Evolutionary conservation across 2,329 filamentous ascomycete genomes (phyloP), one percentile per base, ranked within the genome.

Genomic region (Aureobasidium sp.): DNA sequence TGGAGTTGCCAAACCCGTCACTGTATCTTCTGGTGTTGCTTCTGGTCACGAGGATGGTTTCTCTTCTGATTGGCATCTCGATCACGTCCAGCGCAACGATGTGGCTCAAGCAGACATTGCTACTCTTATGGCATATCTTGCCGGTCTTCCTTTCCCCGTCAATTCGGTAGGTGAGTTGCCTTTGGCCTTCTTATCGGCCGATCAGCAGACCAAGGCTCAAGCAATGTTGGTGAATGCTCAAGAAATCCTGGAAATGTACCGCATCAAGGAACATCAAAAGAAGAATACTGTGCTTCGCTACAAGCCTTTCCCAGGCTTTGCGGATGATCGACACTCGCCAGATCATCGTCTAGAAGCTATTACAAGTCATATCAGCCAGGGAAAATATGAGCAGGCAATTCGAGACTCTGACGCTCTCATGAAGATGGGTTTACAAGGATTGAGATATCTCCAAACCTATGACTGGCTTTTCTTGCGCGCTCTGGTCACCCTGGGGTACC

Each of bases 121-220:
- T 6, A 89, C 94, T 9, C 82, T 99, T 63, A 99, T 99, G 94
- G 87, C 95, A 0, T 95, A 97, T 70, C 81, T 99, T 17, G 85
- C 86, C 53, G 94, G 94, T 3, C 77, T 93, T 13, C 88, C 93
- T 67, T 99, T 93, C 70, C 95, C 94, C 0, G 93, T 92, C 60
- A 99, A 99, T 72, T 97, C 93, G 0, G 94, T 99, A 2, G 94
- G 94, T 52, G 89, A 96, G 74, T 81, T 99, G 36, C 94, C 94
- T 0, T 78, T 99, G 34, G 84, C 89, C 0, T 99, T 89, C 72
- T 77, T 97, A 9, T 84, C 88, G 56, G 89, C 87, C 0, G 81
- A 81, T 68, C 81, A 85, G 9, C 81, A 85, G 59, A 86, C 90
- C 65, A 97, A 97, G 74, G 90, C 95, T 0, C 82, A 89, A 69